Conservation (phyloP, 768 basidiomycete genomes). For the Pulveroboletus sp. region DNA sequence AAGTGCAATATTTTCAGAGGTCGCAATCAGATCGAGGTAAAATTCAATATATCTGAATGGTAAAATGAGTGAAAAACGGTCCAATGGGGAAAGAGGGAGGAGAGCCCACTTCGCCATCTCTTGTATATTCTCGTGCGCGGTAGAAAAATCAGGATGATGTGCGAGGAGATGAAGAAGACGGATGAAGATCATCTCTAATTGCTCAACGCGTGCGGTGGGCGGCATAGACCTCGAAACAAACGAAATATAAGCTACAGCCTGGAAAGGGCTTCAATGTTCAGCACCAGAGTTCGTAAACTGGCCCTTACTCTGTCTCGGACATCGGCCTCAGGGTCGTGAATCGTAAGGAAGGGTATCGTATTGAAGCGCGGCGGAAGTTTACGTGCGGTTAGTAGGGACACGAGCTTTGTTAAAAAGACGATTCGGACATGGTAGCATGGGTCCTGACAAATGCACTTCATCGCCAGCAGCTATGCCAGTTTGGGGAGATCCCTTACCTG, state of each 20-base stretch:
- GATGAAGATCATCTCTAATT: conserved; percentile 78
- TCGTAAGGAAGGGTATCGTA: conserved; percentile 80
- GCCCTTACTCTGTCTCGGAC: conserved; percentile 57
- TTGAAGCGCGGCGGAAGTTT: conserved; percentile 73
- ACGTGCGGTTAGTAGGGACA: conserved; percentile 54
- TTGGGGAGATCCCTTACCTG: conserved; percentile 53
- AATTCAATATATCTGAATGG: conserved; percentile 75
- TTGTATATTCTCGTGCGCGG: conserved; percentile 59
- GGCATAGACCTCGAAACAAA: conserved; percentile 43
- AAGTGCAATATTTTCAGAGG: conserved; percentile 77
- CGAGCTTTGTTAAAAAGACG: conserved; percentile 70
- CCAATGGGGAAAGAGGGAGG: neutral
- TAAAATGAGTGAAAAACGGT: neutral
- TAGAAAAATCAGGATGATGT: conserved; percentile 90
- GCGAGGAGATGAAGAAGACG: conserved; percentile 84
- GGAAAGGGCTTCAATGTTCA: conserved; percentile 3
- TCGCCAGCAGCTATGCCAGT: neutral
- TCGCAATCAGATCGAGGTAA: conserved; percentile 74
- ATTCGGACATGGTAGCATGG: conserved; percentile 83
- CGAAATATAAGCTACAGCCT: conserved; percentile 58
- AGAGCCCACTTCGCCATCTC: conserved; percentile 74
- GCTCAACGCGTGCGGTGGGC: conserved; percentile 52
- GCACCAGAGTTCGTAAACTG: neutral
- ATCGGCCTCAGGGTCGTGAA: conserved; percentile 88
- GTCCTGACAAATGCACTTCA: conserved; percentile 49